A percentile compares a stretch with the other conserved stretches of the same genome.
Evolutionary conservation across 768 basidiomycete species (phyloP).

Genomic region (Glaciozyma martinii): DNA sequence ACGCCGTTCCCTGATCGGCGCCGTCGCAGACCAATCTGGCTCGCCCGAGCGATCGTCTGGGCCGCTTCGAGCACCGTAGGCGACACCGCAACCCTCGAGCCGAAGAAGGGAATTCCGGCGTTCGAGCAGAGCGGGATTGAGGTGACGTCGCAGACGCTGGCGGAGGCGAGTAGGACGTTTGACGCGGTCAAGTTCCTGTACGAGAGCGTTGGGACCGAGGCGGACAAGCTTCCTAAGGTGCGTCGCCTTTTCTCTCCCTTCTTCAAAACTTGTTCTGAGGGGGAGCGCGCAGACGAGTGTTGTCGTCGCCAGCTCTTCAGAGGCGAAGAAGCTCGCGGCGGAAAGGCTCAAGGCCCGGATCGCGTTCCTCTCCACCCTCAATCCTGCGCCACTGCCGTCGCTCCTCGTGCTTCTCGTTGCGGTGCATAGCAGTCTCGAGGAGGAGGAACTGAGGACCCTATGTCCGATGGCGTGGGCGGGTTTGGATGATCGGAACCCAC

Average conservation of each 20-base stretch:
- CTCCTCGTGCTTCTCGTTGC: not conserved
- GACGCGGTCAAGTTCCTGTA: not conserved
- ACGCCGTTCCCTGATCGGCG: not conserved
- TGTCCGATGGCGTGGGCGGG: not conserved
- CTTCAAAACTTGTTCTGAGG: not conserved
- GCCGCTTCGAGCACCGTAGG: constrained; percentile 38
- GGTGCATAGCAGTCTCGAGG: not conserved
- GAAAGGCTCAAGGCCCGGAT: not conserved
- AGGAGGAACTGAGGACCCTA: not conserved
- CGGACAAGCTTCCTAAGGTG: not conserved
- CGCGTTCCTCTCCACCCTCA: not conserved
- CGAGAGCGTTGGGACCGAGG: not conserved
- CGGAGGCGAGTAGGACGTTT: not conserved
- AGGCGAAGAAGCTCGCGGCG: not conserved
- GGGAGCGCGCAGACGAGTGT: not conserved
- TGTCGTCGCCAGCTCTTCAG: not conserved
- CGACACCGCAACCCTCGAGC: not conserved
- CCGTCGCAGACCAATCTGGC: constrained; percentile 43
- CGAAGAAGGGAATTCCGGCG: not conserved
- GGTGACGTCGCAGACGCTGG: not conserved
- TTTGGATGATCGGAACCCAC: not conserved
- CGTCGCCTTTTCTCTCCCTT: not conserved
- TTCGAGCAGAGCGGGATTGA: not conserved
- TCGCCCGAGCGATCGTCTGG: not conserved
- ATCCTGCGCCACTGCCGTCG: not conserved